Base-by-base conservation (phyloP, 306 rosid genomes). In the Senna siamea region DNA sequence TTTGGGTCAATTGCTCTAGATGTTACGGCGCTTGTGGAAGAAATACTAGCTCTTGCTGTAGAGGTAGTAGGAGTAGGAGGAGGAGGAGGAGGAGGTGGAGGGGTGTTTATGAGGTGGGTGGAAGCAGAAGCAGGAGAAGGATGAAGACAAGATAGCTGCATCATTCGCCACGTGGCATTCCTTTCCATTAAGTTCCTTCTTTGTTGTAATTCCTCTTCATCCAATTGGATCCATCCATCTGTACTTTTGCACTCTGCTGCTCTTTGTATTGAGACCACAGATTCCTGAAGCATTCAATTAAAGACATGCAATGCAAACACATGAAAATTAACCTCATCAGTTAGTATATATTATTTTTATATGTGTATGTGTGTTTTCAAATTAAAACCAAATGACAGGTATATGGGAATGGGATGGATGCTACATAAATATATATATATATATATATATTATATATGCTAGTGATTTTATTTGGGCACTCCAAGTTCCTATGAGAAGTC, bases 141-240 rank as follows among this genome's bases (percentile, higher is more conserved):
- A 37, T 81, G 30, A 18, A 80, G 79, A 87, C 84, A 81, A 48
- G 93, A 73, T 77, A 78, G 52, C 83, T 85, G 97, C 90, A 89
- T 89, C 87, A 80, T 83, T 17, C 85, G 97, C 90, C 94, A 89
- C 79, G 93, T 90, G 93, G 95, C 87, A 87, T 90, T 84, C 90
- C 85, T 85, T 82, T 87, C 93, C 52, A 74, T 80, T 47, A 89
- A 84, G 87, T 73, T 90, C 23, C 79, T 85, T 81, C 81, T 81
- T 32, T 89, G 89, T 47, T 86, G 92, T 84, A 85, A 87, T 81
- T 86, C 87, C 30, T 70, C 87, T 57, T 84, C 88, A 58, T 83
- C 90, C 74, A 90, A 82, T 83, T 79, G 98, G 82, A 85, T 73
- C 93, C 97, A 84, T 81, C 89, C 95, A 60, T 87, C 89, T 78